Base-by-base conservation (phyloP, 2,329 filamentous ascomycete species). In the Paecilomyces variotii region DNA sequence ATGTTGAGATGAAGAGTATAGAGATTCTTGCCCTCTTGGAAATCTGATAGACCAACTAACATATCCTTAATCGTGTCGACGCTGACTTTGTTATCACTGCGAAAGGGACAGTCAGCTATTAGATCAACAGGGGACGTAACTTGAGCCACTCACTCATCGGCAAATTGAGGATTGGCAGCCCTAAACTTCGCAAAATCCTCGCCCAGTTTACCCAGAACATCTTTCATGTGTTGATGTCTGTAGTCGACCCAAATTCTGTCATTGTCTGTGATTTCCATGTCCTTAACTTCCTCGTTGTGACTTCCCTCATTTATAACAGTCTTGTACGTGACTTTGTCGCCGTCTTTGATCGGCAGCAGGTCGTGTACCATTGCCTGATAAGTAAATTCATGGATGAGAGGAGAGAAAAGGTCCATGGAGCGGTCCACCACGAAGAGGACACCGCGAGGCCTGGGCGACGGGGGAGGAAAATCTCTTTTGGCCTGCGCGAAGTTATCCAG, bases 311-410 rank as follows among this genome's bases (percentile, higher is more conserved):
- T 94, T 62, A 94, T 80, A 1, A 83, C 79, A 56, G 91, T 92
- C 64, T 87, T 87, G 71, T 92, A 99, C 0, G 88, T 91, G 9
- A 95, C 83, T 72, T 94, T 96, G 63, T 96, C 91, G 26, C 84
- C 87, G 57, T 97, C 94, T 67, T 89, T 87, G 69, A 99, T 91
- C 0, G 89, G 88, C 30, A 99, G 78, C 7, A 99, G 79, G 70
- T 99, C 94, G 73, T 97, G 90, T 2, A 91, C 93, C 93, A 99
- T 97, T 55, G 94, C 91, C 74, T 99, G 94, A 72, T 97, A 99
- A 11, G 94, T 97, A 71, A 99, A 97, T 69, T 99, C 94, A 75
- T 99, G 94, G 3, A 97, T 71, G 10, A 97, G 77, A 0, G 94
- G 94, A 0, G 93, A 87, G 76, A 88, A 85, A 2, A 97, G 76